A percentile compares a stretch with the other conserved stretches of the same genome.
These are phyloP conservation scores for Tephrocybe sp. DNA, from an alignment of 768 basidiomycete species.

Conservation along the genomic window DNA sequence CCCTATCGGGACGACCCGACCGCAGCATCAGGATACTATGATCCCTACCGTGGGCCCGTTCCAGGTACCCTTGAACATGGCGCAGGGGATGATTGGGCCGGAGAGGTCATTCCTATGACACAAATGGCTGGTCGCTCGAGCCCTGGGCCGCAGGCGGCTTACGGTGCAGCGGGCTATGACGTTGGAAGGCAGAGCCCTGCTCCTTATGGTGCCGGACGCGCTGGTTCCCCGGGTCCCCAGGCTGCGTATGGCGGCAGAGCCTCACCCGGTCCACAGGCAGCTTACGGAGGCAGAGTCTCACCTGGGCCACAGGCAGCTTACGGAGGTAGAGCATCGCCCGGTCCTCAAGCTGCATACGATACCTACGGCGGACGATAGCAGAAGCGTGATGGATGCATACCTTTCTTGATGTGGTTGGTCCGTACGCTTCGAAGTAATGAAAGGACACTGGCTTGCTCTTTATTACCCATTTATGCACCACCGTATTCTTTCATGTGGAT, in stretches of 20 bases:
- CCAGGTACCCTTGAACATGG: constrained; percentile 60
- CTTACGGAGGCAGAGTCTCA: constrained; percentile 31
- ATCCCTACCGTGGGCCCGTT: constrained; percentile 79
- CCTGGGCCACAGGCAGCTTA: constrained; percentile 46
- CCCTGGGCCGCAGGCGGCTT: constrained; percentile 37
- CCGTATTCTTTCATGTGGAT: constrained; percentile 6
- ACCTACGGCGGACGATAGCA: constrained; percentile 14
- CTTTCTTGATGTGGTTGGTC: constrained; percentile 11
- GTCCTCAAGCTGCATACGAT: constrained; percentile 41
- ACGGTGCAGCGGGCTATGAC: constrained; percentile 30
- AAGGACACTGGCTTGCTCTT: constrained; percentile 12
- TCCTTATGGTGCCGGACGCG: constrained; percentile 30
- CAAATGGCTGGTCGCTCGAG: constrained; percentile 45
- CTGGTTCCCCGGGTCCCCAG: constrained; percentile 46
- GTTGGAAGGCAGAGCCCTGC: constrained; percentile 36
- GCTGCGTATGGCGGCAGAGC: constrained; percentile 38
- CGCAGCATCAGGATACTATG: constrained; percentile 54
- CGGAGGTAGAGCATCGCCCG: constrained; percentile 36
- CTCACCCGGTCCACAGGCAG: constrained; percentile 32
- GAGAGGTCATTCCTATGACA: constrained; percentile 75
- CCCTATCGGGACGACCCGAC: constrained; percentile 75
- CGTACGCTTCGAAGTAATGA: constrained; percentile 9
- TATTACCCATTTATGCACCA: constrained; percentile 7
- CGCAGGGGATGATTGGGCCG: constrained; percentile 35
- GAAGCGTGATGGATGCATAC: constrained; percentile 5